phyloP scores from a whole-genome alignment of 2,329 filamentous ascomycete species.

The Hyphodiscus sp. region DNA sequence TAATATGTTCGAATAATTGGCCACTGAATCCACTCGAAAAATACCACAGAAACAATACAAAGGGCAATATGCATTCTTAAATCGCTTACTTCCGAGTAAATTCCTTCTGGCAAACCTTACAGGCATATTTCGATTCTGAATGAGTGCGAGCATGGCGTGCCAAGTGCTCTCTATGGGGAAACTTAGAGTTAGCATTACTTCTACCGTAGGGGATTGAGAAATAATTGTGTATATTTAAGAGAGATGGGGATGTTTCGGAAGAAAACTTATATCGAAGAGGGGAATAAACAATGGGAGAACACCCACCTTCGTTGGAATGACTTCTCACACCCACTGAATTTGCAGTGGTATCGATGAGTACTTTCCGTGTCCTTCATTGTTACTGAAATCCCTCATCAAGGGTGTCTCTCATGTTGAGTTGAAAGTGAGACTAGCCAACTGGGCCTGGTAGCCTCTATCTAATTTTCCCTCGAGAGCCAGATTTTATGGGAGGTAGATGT shows the following conservation, averaged over 20 bases:
- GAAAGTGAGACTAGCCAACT: too few species aligned
- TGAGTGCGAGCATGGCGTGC: constrained; percentile 21
- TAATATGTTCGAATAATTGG: not conserved
- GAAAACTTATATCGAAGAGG: too few species aligned
- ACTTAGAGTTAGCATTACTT: too few species aligned
- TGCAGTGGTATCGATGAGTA: constrained; percentile 6
- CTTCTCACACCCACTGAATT: constrained; percentile 17
- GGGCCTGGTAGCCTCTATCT: too few species aligned
- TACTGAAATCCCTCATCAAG: not conserved
- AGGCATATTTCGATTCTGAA: constrained; percentile 10
- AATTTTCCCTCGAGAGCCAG: too few species aligned
- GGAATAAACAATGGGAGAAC: too few species aligned
- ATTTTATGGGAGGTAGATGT: too few species aligned
- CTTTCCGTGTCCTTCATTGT: not conserved
- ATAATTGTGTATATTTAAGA: too few species aligned
- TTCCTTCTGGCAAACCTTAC: constrained; percentile 17
- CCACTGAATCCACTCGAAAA: too few species aligned
- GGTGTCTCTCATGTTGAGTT: too few species aligned
- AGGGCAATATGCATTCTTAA: not conserved
- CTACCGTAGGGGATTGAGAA: too few species aligned
- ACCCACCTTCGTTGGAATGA: constrained; percentile 18
- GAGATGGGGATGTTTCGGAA: too few species aligned
- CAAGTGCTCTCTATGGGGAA: constrained; percentile 25
- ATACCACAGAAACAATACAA: not conserved
- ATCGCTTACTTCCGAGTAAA: constrained; percentile 23